Conservation (phyloP, 2,329 filamentous ascomycete species). For the Epichloe scottii region DNA sequence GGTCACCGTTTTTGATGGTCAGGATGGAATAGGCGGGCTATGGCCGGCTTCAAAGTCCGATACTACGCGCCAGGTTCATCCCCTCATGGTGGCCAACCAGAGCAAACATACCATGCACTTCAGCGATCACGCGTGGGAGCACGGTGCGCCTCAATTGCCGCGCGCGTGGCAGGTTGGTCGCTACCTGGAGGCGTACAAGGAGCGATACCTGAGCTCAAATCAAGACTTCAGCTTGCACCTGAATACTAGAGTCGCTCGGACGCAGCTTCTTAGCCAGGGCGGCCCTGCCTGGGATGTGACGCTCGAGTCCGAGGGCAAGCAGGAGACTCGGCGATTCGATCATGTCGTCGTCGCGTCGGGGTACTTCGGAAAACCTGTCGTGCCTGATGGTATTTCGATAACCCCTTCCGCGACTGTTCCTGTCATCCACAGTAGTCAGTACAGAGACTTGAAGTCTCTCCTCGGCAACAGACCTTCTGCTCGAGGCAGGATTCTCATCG, state of each 20-base stretch:
- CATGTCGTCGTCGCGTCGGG: constrained; percentile 61
- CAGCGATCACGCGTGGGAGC: constrained; percentile 60
- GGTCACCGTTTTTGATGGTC: constrained; percentile 59
- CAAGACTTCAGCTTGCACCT: constrained; percentile 33
- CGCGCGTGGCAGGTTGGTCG: constrained; percentile 63
- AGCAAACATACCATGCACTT: constrained; percentile 65
- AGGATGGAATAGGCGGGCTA: constrained; percentile 58
- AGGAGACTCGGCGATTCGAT: constrained; percentile 47
- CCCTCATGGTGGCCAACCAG: constrained; percentile 61
- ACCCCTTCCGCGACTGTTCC: constrained; percentile 25
- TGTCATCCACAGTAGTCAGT: constrained; percentile 55
- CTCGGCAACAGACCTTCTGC: constrained; percentile 24
- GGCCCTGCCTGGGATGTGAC: constrained; percentile 29
- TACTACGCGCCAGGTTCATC: constrained; percentile 41
- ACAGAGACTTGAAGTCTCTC: constrained; percentile 41
- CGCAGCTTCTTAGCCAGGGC: constrained; percentile 18
- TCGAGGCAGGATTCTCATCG: constrained; percentile 54
- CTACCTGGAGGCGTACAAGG: constrained; percentile 55
- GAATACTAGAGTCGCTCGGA: constrained; percentile 32
- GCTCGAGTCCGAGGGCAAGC: constrained; percentile 21
- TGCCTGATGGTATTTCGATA: constrained; percentile 32
- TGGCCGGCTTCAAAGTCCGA: constrained; percentile 51
- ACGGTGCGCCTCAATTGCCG: constrained; percentile 51
- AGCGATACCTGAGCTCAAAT: constrained; percentile 39
- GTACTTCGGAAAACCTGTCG: constrained; percentile 54